These are phyloP conservation scores for Picochlorum sp. DNA, from an alignment of 139 green algal genomes.

Conservation along the genomic window DNA sequence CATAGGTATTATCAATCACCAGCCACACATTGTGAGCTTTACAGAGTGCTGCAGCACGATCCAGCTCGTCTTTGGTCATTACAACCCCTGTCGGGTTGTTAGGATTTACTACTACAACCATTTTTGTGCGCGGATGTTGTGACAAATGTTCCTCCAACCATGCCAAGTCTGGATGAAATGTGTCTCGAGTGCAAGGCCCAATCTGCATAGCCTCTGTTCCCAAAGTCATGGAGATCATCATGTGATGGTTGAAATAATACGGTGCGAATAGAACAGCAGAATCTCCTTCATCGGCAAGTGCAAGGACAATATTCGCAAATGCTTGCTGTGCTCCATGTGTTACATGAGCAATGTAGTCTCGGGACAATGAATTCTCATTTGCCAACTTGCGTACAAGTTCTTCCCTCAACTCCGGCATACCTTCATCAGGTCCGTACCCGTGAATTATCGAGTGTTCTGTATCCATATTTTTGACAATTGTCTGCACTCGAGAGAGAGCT, in stretches of 20 bases:
- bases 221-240: conserved; percentile 69
- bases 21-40: conserved; percentile 62
- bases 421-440: conserved; percentile 65
- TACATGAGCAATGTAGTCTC: conserved; percentile 75
- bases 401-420: conserved; percentile 58
- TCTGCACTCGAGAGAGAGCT: conserved; percentile 30
- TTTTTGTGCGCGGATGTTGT: conserved; percentile 19
- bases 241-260: conserved; percentile 97
- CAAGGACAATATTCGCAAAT: conserved; percentile 79
- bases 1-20: conserved; percentile 91
- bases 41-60: conserved; percentile 53
- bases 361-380: conserved; percentile 53
- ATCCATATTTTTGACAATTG: no score
- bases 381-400: conserved; percentile 68
- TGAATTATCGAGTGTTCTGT: conserved; percentile 9
- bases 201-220: conserved; percentile 33
- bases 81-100: conserved; percentile 85
- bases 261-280: conserved; percentile 77
- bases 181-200: conserved; percentile 27
- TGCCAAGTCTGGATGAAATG: conserved; percentile 47
- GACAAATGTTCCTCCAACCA: conserved; percentile 44
- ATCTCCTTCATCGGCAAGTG: conserved; percentile 60
- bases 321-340: conserved; percentile 86
- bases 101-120: conserved; percentile 79
- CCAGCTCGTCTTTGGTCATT: conserved; percentile 46